Percentiles rank a stretch among this genome's conserved stretches.
Evolutionary conservation across 2,329 filamentous ascomycete species (phyloP).

Genomic region (Penicillium brasilianum): DNA sequence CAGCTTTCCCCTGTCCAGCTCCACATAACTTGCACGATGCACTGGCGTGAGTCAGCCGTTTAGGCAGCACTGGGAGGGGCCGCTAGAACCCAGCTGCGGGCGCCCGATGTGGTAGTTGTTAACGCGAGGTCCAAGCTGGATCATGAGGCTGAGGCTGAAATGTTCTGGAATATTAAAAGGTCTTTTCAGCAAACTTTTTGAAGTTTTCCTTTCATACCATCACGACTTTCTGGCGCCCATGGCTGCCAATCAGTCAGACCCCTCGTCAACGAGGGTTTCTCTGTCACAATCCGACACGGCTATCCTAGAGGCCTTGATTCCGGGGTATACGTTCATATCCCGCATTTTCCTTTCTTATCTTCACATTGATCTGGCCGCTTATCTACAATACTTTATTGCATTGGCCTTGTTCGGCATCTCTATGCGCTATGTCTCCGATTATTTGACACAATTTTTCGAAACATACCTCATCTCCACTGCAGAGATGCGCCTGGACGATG

Average conservation of each 20-base stretch:
- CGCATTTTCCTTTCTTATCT: conserved; percentile 61
- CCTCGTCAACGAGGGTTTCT: conserved; percentile 16
- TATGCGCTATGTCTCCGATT: conserved; percentile 59
- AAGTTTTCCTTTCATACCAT: too few relatives aligned
- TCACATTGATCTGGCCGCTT: conserved; percentile 66
- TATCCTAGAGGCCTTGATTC: conserved; percentile 66
- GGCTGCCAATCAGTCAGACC: conserved; percentile 24
- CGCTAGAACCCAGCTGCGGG: not conserved
- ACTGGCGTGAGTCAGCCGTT: conserved; percentile 5
- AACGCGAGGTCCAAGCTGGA: not conserved
- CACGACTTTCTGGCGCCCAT: conserved; percentile 14
- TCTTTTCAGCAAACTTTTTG: not conserved
- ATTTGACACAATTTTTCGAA: conserved; percentile 56
- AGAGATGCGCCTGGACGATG: conserved; percentile 70
- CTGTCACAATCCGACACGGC: conserved; percentile 32
- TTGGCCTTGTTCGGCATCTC: conserved; percentile 56
- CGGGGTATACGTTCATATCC: conserved; percentile 66
- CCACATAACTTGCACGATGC: not conserved
- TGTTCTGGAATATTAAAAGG: not conserved
- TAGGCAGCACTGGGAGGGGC: not conserved
- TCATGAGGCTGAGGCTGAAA: conserved; percentile 1
- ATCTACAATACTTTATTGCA: conserved; percentile 63
- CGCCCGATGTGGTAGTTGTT: not conserved
- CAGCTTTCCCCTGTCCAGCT: conserved; percentile 30
- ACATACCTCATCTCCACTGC: conserved; percentile 68